A percentile compares a stretch with the other conserved stretches of the same genome.
These are phyloP conservation scores for Fraxinus excelsior DNA, from an alignment of 257 asterid genomes.

Conservation along the genomic window DNA sequence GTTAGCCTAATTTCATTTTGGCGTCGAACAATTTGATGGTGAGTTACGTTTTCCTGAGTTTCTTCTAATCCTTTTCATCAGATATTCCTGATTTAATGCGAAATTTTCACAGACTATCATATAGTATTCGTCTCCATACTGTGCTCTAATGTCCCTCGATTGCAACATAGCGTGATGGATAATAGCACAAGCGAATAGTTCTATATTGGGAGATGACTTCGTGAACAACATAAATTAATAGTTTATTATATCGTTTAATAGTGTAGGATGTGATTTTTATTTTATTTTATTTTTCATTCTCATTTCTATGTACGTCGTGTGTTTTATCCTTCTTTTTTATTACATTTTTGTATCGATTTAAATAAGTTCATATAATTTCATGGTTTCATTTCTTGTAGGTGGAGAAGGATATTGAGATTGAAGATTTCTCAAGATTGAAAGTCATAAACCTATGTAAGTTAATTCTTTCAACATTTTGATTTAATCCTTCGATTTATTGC, in stretches of 20 bases:
- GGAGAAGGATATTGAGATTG: background rate
- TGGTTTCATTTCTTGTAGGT: conserved; percentile 20
- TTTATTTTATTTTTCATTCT: background rate
- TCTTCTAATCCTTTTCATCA: background rate
- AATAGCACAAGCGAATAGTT: background rate
- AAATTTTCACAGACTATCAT: background rate
- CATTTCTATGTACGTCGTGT: background rate
- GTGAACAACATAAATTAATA: background rate
- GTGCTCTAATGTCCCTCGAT: background rate
- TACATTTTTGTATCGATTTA: too few relatives aligned
- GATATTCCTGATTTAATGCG: too few relatives aligned
- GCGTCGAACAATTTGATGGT: conserved; percentile 10
- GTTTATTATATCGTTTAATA: too few relatives aligned
- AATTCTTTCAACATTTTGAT: background rate
- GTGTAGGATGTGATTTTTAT: background rate
- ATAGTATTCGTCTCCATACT: background rate
- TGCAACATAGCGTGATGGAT: background rate
- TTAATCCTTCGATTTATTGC: background rate
- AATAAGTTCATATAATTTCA: background rate
- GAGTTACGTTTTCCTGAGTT: background rate
- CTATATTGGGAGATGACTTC: background rate
- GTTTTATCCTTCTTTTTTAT: background rate
- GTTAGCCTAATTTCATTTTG: conserved; percentile 21
- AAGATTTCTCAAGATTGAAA: background rate
- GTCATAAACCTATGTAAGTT: background rate